phyloP scores from a whole-genome alignment of 345 rosid species.

The Erodium maritimum region DNA sequence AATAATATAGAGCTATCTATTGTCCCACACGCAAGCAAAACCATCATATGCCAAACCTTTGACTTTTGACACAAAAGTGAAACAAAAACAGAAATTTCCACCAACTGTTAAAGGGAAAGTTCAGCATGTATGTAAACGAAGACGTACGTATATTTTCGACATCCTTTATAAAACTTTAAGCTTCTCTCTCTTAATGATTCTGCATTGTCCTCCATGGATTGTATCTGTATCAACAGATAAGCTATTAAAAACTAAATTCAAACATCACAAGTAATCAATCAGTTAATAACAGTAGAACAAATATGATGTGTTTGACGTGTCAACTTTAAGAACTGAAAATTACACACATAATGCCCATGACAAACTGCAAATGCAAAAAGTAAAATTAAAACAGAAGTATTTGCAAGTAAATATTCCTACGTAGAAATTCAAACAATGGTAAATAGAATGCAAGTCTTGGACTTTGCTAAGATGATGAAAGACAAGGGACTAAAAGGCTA shows the following conservation, averaged over 20 bases:
- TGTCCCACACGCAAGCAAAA: background rate
- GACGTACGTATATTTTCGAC: slow-evolving; percentile 92
- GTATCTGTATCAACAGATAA: slow-evolving; percentile 52
- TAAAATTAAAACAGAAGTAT: background rate
- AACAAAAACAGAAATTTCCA: background rate
- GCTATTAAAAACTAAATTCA: slow-evolving; percentile 1
- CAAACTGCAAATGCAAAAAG: too few relatives aligned
- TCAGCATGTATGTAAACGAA: background rate
- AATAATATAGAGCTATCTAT: too few relatives aligned
- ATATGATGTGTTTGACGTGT: background rate
- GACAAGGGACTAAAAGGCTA: background rate
- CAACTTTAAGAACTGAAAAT: background rate
- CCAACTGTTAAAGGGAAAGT: background rate
- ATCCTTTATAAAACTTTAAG: slow-evolving; percentile 90
- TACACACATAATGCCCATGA: too few relatives aligned
- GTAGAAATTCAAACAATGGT: background rate
- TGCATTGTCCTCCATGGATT: slow-evolving; percentile 80
- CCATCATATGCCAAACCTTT: background rate
- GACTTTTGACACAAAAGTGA: background rate
- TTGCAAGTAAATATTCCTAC: too few relatives aligned
- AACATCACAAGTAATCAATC: background rate
- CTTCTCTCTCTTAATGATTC: slow-evolving; percentile 81
- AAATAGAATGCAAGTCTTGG: background rate
- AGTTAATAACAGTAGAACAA: background rate
- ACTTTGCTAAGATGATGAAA: background rate